Base-by-base conservation (phyloP, 2,329 filamentous ascomycete genomes). In the Aspergillus brunneoviolaceus region DNA sequence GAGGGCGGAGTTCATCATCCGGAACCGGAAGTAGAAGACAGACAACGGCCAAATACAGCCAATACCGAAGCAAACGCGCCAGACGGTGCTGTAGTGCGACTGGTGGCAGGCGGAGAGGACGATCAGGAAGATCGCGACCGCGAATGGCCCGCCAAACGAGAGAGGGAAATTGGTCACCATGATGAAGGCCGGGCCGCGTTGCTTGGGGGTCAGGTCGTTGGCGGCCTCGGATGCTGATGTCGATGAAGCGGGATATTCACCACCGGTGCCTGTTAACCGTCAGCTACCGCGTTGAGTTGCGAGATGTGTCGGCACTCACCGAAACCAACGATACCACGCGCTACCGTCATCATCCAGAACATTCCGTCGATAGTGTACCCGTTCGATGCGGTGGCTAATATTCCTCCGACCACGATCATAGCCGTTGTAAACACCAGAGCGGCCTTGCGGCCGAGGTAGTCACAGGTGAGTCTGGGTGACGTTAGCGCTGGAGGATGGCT, bases 311-410 rank as follows among this genome's bases (percentile, higher is more conserved):
- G 11, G 16, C 10, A 14, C 9, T 23, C n/a, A 55, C 53, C 53
- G n/a, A 55, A 55, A 10, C 53, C 53, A 19, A 55, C 45, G 5
- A 55, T 55, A 16, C 53, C 53, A 35, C 53, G 53, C 5, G 42
- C 31, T 5, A 55, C 53, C 10, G 53, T 55, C 53, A 55, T 12
- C 53, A 55, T 55, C 53, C 53, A 55, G 42, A 55, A 55, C 53
- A 55, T 55, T 25, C 53, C 53, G 25, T 49, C 19, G 27, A 55
- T 55, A 4, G 53, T 55, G 42, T 33, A 29, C 6, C 53, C 53
- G 29, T 55, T 45, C 2, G 53, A 31, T 6, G 53, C 53, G n/a
- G 53, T 49, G 27, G 53, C 53, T 6, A 55, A n/a, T 11, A 55
- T 55, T 11, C 53, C 53, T 6, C 53, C 53, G n/a, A 55, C 16